These are phyloP conservation scores for Sporisorium sorghi DNA, from an alignment of 1,284 basidiomycete genomes.

Conservation along the genomic window DNA sequence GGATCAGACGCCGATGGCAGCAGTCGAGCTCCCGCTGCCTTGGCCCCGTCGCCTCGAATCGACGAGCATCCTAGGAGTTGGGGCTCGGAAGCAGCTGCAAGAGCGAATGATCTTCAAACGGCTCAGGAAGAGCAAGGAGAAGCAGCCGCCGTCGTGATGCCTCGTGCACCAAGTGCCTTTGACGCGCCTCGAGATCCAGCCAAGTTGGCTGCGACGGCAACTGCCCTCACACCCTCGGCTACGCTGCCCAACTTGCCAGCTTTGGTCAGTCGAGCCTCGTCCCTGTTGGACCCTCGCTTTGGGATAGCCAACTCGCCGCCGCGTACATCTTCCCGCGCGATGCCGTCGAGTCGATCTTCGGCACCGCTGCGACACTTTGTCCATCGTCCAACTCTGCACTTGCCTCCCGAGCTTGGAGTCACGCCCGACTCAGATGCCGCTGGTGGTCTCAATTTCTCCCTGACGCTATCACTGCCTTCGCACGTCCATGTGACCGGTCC, in stretches of 20 bases:
- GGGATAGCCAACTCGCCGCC: slow-evolving; percentile 47
- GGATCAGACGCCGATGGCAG: not conserved
- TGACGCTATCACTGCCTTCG: slow-evolving; percentile 66
- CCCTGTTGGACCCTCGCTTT: slow-evolving; percentile 30
- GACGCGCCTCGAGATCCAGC: slow-evolving; percentile 49
- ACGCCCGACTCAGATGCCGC: slow-evolving; percentile 38
- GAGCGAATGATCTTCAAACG: not conserved
- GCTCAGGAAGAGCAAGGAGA: slow-evolving; percentile 6
- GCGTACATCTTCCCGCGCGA: slow-evolving; percentile 42
- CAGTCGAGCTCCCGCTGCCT: not conserved
- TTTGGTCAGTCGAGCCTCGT: slow-evolving; percentile 32
- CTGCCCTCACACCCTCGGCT: slow-evolving; percentile 22
- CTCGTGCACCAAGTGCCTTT: slow-evolving; percentile 48
- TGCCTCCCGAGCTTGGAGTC: slow-evolving; percentile 55
- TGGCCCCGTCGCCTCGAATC: slow-evolving; percentile 42
- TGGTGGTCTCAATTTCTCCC: slow-evolving; percentile 58
- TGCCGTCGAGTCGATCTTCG: slow-evolving; percentile 22
- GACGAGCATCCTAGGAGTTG: slow-evolving; percentile 16
- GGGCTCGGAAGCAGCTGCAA: not conserved
- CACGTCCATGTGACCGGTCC: slow-evolving; percentile 61
- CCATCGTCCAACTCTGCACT: slow-evolving; percentile 61
- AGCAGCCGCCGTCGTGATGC: slow-evolving; percentile 20
- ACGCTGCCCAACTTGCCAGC: slow-evolving; percentile 38
- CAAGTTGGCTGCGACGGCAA: slow-evolving; percentile 43
- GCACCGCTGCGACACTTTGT: slow-evolving; percentile 66